These are phyloP conservation scores for Paraphysoderma sedebokerense DNA, from an alignment of 371 early-diverging fungal species.

Conservation along the genomic window DNA sequence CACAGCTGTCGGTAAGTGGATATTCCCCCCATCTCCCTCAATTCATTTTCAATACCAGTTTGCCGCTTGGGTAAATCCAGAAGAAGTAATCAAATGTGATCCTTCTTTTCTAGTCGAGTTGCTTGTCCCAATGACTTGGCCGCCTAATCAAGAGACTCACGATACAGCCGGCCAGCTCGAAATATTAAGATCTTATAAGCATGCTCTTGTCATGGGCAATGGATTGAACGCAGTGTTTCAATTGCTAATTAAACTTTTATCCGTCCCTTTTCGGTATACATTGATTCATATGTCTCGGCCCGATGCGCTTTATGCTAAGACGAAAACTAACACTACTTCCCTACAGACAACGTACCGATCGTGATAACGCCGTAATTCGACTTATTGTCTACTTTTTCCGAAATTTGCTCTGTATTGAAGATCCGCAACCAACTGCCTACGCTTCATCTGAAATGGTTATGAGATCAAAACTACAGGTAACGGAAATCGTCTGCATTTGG, in stretches of 20 bases:
- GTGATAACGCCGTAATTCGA: conserved; percentile 51
- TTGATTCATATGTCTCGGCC: conserved; percentile 7
- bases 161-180: conserved; percentile 29
- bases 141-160: conserved; percentile 19
- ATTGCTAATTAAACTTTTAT: conserved; percentile 28
- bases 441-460: conserved; percentile 21
- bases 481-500: too few species aligned
- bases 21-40: neutral
- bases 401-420: conserved; percentile 63
- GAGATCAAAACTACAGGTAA: conserved; percentile 38
- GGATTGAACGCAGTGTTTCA: conserved; percentile 26
- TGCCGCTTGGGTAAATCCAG: neutral
- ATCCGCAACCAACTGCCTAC: conserved; percentile 31
- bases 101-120: conserved; percentile 32
- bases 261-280: conserved; percentile 23
- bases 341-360: conserved; percentile 33
- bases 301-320: too few species aligned
- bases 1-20: conserved; percentile 33
- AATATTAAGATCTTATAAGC: conserved; percentile 44
- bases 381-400: conserved; percentile 56
- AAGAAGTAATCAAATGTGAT: neutral
- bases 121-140: conserved; percentile 35
- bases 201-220: conserved; percentile 34
- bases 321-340: too few species aligned
- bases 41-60: neutral